A percentile compares a stretch with the other conserved stretches of the same genome.
These are phyloP conservation scores for Ascochyta lentis DNA, from an alignment of 2,329 filamentous ascomycete genomes.

Conservation along the genomic window DNA sequence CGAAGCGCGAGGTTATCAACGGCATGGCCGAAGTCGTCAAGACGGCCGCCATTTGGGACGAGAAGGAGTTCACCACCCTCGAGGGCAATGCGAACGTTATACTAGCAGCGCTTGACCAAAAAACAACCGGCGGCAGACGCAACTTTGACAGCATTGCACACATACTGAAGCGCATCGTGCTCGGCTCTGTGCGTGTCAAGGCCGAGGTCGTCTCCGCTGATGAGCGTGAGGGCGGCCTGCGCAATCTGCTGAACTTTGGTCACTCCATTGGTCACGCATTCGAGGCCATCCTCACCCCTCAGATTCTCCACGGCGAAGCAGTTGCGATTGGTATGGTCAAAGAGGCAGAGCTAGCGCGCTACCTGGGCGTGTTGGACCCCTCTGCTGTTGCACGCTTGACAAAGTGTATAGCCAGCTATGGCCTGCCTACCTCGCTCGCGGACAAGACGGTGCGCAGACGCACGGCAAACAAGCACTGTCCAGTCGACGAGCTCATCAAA, in stretches of 20 bases:
- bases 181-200: constrained; percentile 92
- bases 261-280: constrained; percentile 98
- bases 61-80: constrained; percentile 81
- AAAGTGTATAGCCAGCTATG: constrained; percentile 95
- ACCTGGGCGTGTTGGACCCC: constrained; percentile 82
- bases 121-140: constrained; percentile 60
- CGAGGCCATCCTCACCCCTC: constrained; percentile 92
- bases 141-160: constrained; percentile 71
- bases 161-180: constrained; percentile 69
- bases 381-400: constrained; percentile 87
- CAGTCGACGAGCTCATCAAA: constrained; percentile 81
- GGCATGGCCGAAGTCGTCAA: constrained; percentile 99
- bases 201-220: constrained; percentile 93
- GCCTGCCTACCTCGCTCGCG: constrained; percentile 81
- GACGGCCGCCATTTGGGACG: constrained; percentile 96
- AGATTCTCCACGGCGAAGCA: constrained; percentile 93
- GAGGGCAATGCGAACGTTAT: constrained; percentile 83
- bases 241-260: constrained; percentile 95
- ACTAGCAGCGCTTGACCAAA: constrained; percentile 72
- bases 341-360: constrained; percentile 90
- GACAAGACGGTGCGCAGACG: constrained; percentile 83
- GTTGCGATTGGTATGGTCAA: constrained; percentile 99
- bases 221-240: constrained; percentile 89
- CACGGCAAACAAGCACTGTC: constrained; percentile 85
- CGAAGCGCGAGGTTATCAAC: constrained; percentile 92